Conservation (phyloP, 2,329 filamentous ascomycete species). For the Neofusicoccum sp. region DNA sequence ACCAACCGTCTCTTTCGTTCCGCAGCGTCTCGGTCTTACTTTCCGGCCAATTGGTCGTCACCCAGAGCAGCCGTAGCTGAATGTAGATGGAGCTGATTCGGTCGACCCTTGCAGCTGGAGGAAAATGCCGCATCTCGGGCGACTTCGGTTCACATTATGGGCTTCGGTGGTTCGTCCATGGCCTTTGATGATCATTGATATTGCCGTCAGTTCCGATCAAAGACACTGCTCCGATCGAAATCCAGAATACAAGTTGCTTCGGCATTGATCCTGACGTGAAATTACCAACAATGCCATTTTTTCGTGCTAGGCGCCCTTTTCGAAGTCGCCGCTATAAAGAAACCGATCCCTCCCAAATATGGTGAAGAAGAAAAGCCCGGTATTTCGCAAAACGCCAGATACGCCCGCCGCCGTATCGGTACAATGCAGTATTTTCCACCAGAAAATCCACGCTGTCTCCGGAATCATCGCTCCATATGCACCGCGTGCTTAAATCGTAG, state of each 20-base stretch:
- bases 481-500: conserved; percentile 3
- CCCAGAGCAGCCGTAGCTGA: background rate
- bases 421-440: conserved; percentile 17
- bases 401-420: conserved; percentile 16
- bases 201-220: too few species aligned
- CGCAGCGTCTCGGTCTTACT: background rate
- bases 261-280: background rate
- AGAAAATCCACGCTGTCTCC: conserved; percentile 6
- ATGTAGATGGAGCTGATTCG: background rate
- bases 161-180: too few species aligned
- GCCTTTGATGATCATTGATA: too few species aligned
- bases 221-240: too few species aligned
- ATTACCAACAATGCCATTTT: conserved; percentile 16
- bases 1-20: too few species aligned
- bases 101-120: background rate
- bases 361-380: conserved; percentile 15
- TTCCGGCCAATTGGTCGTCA: background rate
- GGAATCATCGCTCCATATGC: conserved; percentile 10
- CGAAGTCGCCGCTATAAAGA: conserved; percentile 1
- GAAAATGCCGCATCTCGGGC: conserved; percentile 10
- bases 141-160: too few species aligned
- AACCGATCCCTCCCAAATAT: conserved; percentile 3
- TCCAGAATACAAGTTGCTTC: too few species aligned
- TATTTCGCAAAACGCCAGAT: conserved; percentile 18
- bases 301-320: conserved; percentile 7